Conservation (phyloP, 371 early-diverging fungal species). For the Rhizopus stolonifer region DNA sequence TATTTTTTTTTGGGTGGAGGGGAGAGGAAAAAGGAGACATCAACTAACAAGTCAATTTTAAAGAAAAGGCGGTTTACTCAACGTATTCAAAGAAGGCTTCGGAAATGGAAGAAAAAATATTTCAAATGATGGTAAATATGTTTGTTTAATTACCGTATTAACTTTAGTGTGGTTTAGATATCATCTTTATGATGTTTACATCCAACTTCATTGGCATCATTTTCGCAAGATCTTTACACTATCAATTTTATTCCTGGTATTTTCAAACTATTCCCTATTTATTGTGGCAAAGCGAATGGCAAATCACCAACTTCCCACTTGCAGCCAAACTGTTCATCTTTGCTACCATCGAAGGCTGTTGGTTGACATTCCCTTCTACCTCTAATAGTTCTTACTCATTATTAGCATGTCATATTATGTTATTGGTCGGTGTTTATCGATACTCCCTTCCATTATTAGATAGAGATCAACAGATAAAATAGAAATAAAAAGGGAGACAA, state of each 20-base stretch:
- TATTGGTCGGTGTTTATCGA: slow-evolving; percentile 29
- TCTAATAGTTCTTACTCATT: slow-evolving; percentile 34
- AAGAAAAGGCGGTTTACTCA: slow-evolving; percentile 53
- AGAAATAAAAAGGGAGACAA: no score
- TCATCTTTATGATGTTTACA: slow-evolving; percentile 70
- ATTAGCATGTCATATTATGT: slow-evolving; percentile 36
- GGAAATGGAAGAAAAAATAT: slow-evolving; percentile 15
- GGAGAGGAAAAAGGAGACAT: no score
- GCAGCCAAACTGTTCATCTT: slow-evolving; percentile 34
- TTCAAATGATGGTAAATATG: slow-evolving; percentile 39
- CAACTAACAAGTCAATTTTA: slow-evolving; percentile 14
- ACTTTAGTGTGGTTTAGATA: slow-evolving; percentile 59
- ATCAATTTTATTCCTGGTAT: slow-evolving; percentile 97
- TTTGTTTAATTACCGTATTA: no score
- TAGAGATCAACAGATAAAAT: no score
- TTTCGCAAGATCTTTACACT: slow-evolving; percentile 88
- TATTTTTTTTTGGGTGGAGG: neutral
- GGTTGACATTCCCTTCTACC: slow-evolving; percentile 53
- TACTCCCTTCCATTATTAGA: neutral
- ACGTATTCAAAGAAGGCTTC: slow-evolving; percentile 46
- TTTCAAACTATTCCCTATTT: slow-evolving; percentile 81
- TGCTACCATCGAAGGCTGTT: slow-evolving; percentile 44
- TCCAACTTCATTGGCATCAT: slow-evolving; percentile 86
- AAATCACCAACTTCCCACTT: slow-evolving; percentile 2
- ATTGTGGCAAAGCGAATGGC: slow-evolving; percentile 52